phyloP scores from a whole-genome alignment of 2,329 filamentous ascomycete genomes.

The Cytospora leucostoma region DNA sequence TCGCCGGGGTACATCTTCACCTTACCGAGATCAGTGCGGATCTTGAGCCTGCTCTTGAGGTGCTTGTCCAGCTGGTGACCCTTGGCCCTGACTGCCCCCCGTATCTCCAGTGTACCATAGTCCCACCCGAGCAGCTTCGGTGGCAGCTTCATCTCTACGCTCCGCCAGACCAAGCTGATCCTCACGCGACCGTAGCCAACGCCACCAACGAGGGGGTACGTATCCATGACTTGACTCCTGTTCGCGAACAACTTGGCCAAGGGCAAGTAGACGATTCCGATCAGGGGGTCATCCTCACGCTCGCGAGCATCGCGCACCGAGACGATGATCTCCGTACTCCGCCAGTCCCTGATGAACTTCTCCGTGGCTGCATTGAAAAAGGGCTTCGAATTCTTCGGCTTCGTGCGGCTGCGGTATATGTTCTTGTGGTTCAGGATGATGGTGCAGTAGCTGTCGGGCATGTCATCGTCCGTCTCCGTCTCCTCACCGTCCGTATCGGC shows the following conservation, averaged over 20 bases:
- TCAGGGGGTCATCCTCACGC: constrained; percentile 68
- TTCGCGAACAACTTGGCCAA: constrained; percentile 62
- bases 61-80: constrained; percentile 51
- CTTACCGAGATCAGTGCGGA: constrained; percentile 58
- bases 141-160: constrained; percentile 63
- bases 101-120: constrained; percentile 68
- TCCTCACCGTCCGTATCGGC: constrained; percentile 54
- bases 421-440: constrained; percentile 74
- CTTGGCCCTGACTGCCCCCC: constrained; percentile 51
- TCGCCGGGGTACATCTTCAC: constrained; percentile 59
- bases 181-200: constrained; percentile 71
- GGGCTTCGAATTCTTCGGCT: constrained; percentile 75
- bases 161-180: constrained; percentile 73
- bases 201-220: constrained; percentile 69
- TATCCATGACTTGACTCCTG: constrained; percentile 64
- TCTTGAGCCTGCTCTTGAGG: constrained; percentile 55
- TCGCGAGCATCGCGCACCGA: constrained; percentile 67
- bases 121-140: constrained; percentile 66
- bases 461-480: constrained; percentile 60
- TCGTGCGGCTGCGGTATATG: constrained; percentile 70
- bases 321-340: constrained; percentile 66
- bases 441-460: constrained; percentile 72
- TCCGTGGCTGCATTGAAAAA: constrained; percentile 80
- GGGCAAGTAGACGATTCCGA: constrained; percentile 71
- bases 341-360: constrained; percentile 70